A percentile compares a stretch with the other conserved stretches of the same genome.
Conservation (phyloP, 2,329 filamentous ascomycete species). For the Fusarium pseudonygamai region DNA sequence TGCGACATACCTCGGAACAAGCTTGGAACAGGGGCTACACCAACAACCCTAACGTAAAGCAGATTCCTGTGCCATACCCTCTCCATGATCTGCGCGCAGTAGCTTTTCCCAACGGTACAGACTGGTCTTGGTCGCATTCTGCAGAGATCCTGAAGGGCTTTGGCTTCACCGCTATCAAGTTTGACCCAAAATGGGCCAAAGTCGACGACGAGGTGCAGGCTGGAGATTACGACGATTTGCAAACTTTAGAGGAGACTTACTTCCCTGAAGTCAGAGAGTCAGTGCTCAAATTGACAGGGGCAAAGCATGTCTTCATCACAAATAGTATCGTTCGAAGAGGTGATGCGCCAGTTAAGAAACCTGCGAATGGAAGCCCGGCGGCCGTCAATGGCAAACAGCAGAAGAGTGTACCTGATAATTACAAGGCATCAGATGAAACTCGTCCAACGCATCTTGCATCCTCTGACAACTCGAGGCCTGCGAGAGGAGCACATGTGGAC, state of each 20-base stretch:
- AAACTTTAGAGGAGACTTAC: not conserved
- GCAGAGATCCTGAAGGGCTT: not conserved
- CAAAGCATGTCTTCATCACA: not conserved
- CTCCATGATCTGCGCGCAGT: not conserved
- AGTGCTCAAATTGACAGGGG: not conserved
- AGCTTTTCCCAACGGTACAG: not conserved
- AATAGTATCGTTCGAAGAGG: not conserved
- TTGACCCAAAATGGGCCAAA: not conserved
- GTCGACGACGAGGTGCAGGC: not conserved
- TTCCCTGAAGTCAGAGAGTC: not conserved
- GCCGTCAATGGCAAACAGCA: not conserved
- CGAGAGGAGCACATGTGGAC: not conserved
- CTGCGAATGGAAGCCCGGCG: not conserved
- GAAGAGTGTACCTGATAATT: not conserved
- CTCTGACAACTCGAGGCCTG: not conserved
- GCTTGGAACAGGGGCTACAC: conserved; percentile 1
- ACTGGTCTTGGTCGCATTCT: not conserved
- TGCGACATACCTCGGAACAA: not conserved
- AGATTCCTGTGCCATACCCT: not conserved
- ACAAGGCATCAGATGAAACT: not conserved
- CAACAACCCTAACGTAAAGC: not conserved
- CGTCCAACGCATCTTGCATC: not conserved
- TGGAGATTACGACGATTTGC: not conserved
- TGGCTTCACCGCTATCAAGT: not conserved
- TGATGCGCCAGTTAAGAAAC: not conserved